phyloP scores from a whole-genome alignment of 768 basidiomycete species.

The Leccinum boreale region DNA sequence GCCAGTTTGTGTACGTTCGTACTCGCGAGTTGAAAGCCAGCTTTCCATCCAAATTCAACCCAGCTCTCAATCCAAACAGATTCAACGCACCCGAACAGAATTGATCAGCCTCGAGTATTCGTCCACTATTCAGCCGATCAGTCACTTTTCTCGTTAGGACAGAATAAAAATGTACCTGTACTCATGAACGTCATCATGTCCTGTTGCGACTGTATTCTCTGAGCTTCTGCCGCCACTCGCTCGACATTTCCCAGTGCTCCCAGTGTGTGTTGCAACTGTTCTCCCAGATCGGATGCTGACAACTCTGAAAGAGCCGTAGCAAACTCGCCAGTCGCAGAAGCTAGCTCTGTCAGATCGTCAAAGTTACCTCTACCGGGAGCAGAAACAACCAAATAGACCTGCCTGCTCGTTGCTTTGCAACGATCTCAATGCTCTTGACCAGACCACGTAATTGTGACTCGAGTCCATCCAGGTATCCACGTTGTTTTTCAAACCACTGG shows the following conservation, averaged over 20 bases:
- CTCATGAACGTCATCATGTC: constrained; percentile 81
- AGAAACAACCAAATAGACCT: constrained; percentile 9
- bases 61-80: neutral
- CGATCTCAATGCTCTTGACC: constrained; percentile 81
- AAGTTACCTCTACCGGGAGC: neutral
- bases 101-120: constrained; percentile 91
- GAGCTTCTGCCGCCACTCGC: constrained; percentile 67
- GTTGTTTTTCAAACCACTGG: constrained; percentile 94
- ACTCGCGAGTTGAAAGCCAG: constrained; percentile 86
- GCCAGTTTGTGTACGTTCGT: constrained; percentile 79
- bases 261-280: constrained; percentile 68
- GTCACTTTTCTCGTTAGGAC: neutral
- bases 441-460: constrained; percentile 86
- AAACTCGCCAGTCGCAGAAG: constrained; percentile 74
- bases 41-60: constrained; percentile 35
- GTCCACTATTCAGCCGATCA: constrained; percentile 49
- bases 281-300: constrained; percentile 71
- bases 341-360: constrained; percentile 49
- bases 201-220: constrained; percentile 71
- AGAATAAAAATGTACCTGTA: constrained; percentile 45
- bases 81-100: constrained; percentile 69
- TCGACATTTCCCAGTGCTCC: constrained; percentile 72
- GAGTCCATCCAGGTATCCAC: constrained; percentile 79
- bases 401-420: constrained; percentile 83
- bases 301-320: constrained; percentile 67